Base-by-base conservation (phyloP, 2,329 filamentous ascomycete genomes). In the Fusarium tanahbumbuense region DNA sequence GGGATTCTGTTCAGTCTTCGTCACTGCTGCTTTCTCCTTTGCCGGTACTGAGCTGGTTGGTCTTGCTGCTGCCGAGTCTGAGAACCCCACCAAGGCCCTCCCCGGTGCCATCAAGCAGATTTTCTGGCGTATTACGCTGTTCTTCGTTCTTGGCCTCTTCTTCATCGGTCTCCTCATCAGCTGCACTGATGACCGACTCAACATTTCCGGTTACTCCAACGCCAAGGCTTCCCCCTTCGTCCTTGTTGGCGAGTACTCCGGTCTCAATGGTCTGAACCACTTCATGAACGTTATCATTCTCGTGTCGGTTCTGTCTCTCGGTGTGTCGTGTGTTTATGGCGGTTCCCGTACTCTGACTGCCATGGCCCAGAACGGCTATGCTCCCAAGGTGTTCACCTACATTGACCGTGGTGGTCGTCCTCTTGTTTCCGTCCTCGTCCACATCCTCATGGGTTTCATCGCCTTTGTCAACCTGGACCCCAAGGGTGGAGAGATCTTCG, bases 91-190 rank as follows among this genome's bases (percentile, higher is more conserved):
- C 64, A 89, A 92, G 76, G 88, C 90, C 3, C 85, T 97, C 2
- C 93, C 93, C 1, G 90, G 89, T 13, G 93, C 93, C 4, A 89
- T 94, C 76, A 94, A 94, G 82, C 92, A 94, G 78, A 91, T 85
- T 28, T 85, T 85, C 72, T 85, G 83, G 83, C 82, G 83, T 75
- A 84, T 85, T 60, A 83, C 82, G 20, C 76, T 85, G 52, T 86
- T 86, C 72, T 86, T 85, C 69, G 77, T 86, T 56, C 76, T 86
- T 2, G 83, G 83, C 55, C 80, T 86, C 30, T 82, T 83, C 76
- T 84, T 84, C 52, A 79, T 85, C 55, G 84, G 84, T 34, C 79
- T 86, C 15, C 78, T 85, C 11, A 77, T 85, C 64, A 78, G 79
- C 46, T 80, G 80, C 27, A 83, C 85, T 54, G 59, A 75, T 6